Conservation (phyloP, 2,329 filamentous ascomycete species). For the Helminthosporium solani region DNA sequence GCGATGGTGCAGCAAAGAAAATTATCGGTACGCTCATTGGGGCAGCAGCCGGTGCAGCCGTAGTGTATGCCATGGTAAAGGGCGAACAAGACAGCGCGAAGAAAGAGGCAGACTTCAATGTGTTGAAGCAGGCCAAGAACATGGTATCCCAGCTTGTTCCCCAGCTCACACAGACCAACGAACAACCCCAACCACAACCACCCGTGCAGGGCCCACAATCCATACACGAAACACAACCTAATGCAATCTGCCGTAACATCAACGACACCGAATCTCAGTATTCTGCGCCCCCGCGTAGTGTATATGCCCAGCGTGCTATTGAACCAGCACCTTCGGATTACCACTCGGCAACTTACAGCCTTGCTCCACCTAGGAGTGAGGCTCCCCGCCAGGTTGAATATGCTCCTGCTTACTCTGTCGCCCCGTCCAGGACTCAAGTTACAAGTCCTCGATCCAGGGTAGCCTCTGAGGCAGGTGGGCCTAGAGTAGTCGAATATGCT, state of each 20-base stretch:
- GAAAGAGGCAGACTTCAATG: conserved; percentile 45
- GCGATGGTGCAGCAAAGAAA: conserved; percentile 59
- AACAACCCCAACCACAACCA: conserved; percentile 29
- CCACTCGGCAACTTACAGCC: conserved; percentile 34
- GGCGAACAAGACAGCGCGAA: conserved; percentile 54
- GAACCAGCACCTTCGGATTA: conserved; percentile 42
- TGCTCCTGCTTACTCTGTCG: conserved; percentile 13
- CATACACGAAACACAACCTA: conserved; percentile 29
- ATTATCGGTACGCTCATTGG: conserved; percentile 76
- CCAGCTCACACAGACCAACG: conserved; percentile 29
- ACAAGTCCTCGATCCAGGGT: conserved; percentile 1
- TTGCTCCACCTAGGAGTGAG: conserved; percentile 24
- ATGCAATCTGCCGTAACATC: conserved; percentile 39
- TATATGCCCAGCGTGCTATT: conserved; percentile 36
- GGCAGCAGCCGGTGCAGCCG: conserved; percentile 73
- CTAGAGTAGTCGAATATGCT: conserved; percentile 23
- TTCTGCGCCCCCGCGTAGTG: conserved; percentile 25
- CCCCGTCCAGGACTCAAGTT: conserved; percentile 1
- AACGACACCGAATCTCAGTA: conserved; percentile 40
- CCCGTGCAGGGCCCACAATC: conserved; percentile 18
- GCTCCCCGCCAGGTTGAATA: conserved; percentile 15
- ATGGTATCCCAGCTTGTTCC: conserved; percentile 29
- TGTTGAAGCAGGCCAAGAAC: conserved; percentile 36
- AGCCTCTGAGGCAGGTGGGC: background rate
- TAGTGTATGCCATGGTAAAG: conserved; percentile 73